These are phyloP conservation scores for Cladophialophora yegresii DNA, from an alignment of 2,329 filamentous ascomycete genomes.

Conservation along the genomic window DNA sequence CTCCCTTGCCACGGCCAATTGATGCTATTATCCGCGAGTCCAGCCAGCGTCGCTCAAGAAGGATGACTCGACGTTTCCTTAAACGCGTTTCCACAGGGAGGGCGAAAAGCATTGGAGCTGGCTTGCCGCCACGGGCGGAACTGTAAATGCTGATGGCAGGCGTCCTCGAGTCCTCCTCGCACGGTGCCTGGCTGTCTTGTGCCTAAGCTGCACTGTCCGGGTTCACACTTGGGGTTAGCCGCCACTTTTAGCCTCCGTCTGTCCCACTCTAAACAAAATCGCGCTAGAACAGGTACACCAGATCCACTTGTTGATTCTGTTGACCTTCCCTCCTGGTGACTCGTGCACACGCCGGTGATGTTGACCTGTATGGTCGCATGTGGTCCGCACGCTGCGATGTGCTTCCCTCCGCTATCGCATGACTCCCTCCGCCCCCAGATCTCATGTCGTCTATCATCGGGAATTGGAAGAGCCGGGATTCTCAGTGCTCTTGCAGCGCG, in stretches of 20 bases:
- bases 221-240: slow-evolving; percentile 21
- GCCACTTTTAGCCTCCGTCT: slow-evolving; percentile 25
- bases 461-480: slow-evolving; percentile 17
- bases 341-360: background rate
- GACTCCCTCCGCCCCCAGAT: slow-evolving; percentile 7
- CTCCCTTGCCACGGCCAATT: slow-evolving; percentile 2
- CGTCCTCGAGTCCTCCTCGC: background rate
- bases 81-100: background rate
- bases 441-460: slow-evolving; percentile 18
- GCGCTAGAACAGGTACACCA: slow-evolving; percentile 30
- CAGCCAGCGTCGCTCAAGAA: background rate
- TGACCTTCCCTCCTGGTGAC: slow-evolving; percentile 4
- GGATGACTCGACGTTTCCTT: slow-evolving; percentile 1
- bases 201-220: background rate
- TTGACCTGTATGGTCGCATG: background rate
- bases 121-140: slow-evolving; percentile 12
- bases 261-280: slow-evolving; percentile 24
- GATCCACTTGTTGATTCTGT: slow-evolving; percentile 19
- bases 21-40: slow-evolving; percentile 7
- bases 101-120: slow-evolving; percentile 11
- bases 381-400: background rate
- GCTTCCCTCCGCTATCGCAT: background rate
- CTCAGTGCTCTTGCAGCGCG: slow-evolving; percentile 13
- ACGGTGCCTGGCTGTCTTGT: background rate
- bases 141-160: slow-evolving; percentile 1